Conservation (phyloP, 176 grass and related monocot species). For the Rhynchospora pubera region DNA sequence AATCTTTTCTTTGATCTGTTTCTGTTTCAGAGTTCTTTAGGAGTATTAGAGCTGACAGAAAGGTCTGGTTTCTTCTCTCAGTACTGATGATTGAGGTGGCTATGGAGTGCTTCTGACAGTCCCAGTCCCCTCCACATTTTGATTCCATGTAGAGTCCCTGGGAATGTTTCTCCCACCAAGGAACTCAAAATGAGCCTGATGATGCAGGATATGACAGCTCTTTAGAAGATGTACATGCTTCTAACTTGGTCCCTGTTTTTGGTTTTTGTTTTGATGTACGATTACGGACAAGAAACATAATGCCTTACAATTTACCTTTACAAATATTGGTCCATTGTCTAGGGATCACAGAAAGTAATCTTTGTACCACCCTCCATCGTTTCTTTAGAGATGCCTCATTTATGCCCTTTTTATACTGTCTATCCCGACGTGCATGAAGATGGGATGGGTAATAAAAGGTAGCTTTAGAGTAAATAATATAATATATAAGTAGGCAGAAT, state of each 20-base stretch:
- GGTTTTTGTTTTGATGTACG: constrained; percentile 21
- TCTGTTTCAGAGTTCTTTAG: constrained; percentile 46
- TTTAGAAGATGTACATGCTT: constrained; percentile 73
- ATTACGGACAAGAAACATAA: background rate
- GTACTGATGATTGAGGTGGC: too few relatives aligned
- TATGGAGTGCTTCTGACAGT: too few relatives aligned
- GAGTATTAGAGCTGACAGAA: too few relatives aligned
- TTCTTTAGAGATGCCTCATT: background rate
- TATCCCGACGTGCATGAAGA: background rate
- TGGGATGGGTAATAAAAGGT: background rate
- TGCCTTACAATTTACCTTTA: background rate
- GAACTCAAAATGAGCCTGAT: constrained; percentile 28
- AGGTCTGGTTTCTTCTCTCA: too few relatives aligned
- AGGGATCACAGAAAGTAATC: background rate
- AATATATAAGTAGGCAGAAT: background rate
- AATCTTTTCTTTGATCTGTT: background rate
- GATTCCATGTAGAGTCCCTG: too few relatives aligned
- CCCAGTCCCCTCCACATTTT: too few relatives aligned
- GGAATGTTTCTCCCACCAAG: constrained; percentile 41
- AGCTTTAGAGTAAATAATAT: background rate
- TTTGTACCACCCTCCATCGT: background rate
- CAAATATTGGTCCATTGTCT: background rate
- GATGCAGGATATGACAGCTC: constrained; percentile 38
- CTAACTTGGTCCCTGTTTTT: constrained; percentile 3
- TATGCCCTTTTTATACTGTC: background rate